Conservation (phyloP, 202 grass and related monocot genomes). For the Alloteropsis angusta region DNA sequence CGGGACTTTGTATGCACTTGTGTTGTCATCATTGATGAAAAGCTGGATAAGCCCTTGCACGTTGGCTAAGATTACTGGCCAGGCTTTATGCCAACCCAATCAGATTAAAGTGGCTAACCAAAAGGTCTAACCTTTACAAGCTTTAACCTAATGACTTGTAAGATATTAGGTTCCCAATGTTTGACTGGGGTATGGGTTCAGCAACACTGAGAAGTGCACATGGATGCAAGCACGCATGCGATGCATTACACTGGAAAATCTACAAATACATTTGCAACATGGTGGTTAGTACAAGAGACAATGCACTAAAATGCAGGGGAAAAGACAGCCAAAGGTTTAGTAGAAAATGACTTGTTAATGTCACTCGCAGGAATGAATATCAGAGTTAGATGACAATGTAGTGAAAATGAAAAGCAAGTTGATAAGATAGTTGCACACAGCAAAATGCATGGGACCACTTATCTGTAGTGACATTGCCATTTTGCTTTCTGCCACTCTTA, state of each 20-base stretch:
- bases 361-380: conserved; percentile 5
- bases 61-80: conserved; percentile 32
- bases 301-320: background rate
- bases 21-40: conserved; percentile 42
- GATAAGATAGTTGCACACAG: conserved; percentile 21
- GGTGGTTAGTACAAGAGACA: conserved; percentile 10
- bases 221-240: conserved; percentile 20
- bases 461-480: conserved; percentile 15
- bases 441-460: conserved; percentile 24
- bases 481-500: conserved; percentile 2
- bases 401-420: conserved; percentile 22
- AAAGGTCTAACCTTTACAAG: conserved; percentile 35
- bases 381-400: conserved; percentile 30
- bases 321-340: conserved; percentile 26
- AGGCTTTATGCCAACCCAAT: conserved; percentile 55
- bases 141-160: conserved; percentile 22
- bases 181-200: conserved; percentile 35
- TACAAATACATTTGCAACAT: background rate
- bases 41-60: conserved; percentile 40
- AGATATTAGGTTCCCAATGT: conserved; percentile 41
- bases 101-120: conserved; percentile 42
- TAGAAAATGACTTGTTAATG: conserved; percentile 32
- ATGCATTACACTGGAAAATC: conserved; percentile 25
- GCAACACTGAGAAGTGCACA: conserved; percentile 29
- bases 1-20: conserved; percentile 35